A percentile compares a stretch with the other conserved stretches of the same genome.
phyloP scores from a whole-genome alignment of 148 eudicot genomes.

The Rhododendron mucronatum region DNA sequence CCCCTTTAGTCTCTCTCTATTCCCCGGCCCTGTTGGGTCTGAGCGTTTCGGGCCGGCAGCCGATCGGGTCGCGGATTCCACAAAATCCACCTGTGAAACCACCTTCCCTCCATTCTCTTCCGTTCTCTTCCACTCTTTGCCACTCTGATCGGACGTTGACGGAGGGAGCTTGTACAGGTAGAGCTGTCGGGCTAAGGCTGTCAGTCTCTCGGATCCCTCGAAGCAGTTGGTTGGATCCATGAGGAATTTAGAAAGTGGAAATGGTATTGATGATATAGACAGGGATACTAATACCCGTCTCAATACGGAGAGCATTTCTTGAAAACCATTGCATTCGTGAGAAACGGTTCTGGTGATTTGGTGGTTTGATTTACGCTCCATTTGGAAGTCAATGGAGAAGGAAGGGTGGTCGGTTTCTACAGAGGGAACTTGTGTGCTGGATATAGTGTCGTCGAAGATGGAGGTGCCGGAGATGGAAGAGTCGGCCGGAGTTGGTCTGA shows the following conservation, averaged over 20 bases:
- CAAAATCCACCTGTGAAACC: constrained; percentile 56
- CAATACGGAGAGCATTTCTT: neutral
- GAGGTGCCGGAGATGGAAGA: no score
- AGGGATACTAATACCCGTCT: neutral
- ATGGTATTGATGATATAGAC: neutral
- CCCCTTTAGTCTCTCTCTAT: no score
- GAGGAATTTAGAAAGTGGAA: neutral
- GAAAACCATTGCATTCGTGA: neutral
- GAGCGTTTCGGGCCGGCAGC: constrained; percentile 16
- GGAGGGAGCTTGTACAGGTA: constrained; percentile 33
- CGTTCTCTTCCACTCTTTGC: constrained; percentile 19
- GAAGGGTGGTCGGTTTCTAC: no score
- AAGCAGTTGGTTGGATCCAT: constrained; percentile 12
- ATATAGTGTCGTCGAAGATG: no score
- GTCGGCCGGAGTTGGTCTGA: no score
- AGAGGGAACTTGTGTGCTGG: no score
- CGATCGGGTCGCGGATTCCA: constrained; percentile 44
- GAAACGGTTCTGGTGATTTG: neutral
- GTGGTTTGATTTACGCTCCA: neutral
- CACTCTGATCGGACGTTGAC: constrained; percentile 11
- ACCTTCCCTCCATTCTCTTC: constrained; percentile 49
- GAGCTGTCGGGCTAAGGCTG: constrained; percentile 46
- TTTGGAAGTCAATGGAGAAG: neutral
- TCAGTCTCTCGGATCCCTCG: constrained; percentile 23
- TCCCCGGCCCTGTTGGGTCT: constrained; percentile 37